phyloP scores from a whole-genome alignment of 2,329 filamentous ascomycete genomes.

The Ophiostoma tasmaniense region DNA sequence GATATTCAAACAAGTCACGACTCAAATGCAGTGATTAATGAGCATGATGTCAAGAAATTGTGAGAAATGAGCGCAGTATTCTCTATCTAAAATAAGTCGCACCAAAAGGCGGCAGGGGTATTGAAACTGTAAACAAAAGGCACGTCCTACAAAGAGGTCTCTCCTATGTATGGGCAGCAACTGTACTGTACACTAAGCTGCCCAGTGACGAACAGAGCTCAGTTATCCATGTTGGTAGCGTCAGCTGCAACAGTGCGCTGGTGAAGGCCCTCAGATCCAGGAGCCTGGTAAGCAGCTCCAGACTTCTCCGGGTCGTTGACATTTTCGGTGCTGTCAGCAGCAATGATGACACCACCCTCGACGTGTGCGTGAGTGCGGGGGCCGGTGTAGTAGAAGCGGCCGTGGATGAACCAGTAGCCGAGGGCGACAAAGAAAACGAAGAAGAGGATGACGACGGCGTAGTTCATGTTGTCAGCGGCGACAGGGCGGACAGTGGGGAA shows the following conservation, averaged over 20 bases:
- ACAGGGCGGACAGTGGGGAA: conserved; percentile 42
- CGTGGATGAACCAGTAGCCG: conserved; percentile 38
- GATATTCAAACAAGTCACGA: background rate
- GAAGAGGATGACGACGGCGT: conserved; percentile 42
- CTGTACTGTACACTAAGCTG: background rate
- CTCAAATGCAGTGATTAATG: background rate
- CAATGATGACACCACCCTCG: conserved; percentile 23
- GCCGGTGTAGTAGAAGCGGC: conserved; percentile 40
- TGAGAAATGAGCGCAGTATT: background rate
- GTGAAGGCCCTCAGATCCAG: conserved; percentile 16
- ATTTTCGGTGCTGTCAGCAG: conserved; percentile 16
- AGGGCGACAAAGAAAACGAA: conserved; percentile 37
- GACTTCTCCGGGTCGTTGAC: conserved; percentile 15
- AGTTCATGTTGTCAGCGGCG: conserved; percentile 44
- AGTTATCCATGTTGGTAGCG: background rate
- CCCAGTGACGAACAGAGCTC: background rate
- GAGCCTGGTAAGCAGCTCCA: background rate
- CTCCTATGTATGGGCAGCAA: background rate
- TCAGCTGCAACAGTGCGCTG: conserved; percentile 13
- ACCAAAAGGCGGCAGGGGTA: conserved; percentile 12
- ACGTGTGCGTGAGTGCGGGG: conserved; percentile 30
- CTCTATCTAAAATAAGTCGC: conserved; percentile 1
- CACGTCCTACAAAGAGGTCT: conserved; percentile 11
- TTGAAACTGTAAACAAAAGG: conserved; percentile 14
- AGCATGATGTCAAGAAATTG: background rate